Conservation (phyloP, 257 asterid genomes). For the Ilex aquifolium region DNA sequence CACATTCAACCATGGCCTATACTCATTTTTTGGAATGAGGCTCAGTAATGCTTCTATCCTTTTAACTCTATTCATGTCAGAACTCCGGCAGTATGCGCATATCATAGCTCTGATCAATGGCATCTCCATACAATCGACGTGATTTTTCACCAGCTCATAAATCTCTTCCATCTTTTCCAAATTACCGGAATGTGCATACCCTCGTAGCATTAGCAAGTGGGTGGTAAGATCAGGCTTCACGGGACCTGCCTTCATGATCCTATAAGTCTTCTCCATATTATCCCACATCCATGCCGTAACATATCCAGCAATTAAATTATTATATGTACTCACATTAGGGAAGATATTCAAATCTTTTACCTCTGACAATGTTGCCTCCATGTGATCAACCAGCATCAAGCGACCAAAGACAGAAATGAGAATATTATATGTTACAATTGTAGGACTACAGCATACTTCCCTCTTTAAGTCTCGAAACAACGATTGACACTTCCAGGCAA, state of each 20-base stretch:
- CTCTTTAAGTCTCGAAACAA: conserved; percentile 56
- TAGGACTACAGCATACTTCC: conserved; percentile 48
- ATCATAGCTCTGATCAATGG: conserved; percentile 59
- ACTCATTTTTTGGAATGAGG: conserved; percentile 50
- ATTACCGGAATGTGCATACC: conserved; percentile 67
- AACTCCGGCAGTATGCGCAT: conserved; percentile 62
- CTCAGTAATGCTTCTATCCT: conserved; percentile 53
- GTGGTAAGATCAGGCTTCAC: conserved; percentile 41
- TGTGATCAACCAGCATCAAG: conserved; percentile 60
- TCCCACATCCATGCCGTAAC: conserved; percentile 90
- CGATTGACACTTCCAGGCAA: conserved; percentile 42
- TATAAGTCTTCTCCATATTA: conserved; percentile 61
- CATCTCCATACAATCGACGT: conserved; percentile 29
- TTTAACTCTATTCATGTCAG: conserved; percentile 41
- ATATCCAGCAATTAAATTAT: conserved; percentile 62
- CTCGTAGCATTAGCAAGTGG: conserved; percentile 70
- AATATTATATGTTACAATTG: conserved; percentile 73
- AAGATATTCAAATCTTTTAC: conserved; percentile 38
- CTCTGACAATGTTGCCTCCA: conserved; percentile 61
- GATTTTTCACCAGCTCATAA: conserved; percentile 46
- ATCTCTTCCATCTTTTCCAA: conserved; percentile 75
- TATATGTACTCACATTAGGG: conserved; percentile 55
- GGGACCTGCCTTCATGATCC: conserved; percentile 41
- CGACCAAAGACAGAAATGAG: conserved; percentile 73
- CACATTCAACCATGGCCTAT: conserved; percentile 68